phyloP scores from a whole-genome alignment of 2,329 filamentous ascomycete species.

The Alternaria metachromatica region DNA sequence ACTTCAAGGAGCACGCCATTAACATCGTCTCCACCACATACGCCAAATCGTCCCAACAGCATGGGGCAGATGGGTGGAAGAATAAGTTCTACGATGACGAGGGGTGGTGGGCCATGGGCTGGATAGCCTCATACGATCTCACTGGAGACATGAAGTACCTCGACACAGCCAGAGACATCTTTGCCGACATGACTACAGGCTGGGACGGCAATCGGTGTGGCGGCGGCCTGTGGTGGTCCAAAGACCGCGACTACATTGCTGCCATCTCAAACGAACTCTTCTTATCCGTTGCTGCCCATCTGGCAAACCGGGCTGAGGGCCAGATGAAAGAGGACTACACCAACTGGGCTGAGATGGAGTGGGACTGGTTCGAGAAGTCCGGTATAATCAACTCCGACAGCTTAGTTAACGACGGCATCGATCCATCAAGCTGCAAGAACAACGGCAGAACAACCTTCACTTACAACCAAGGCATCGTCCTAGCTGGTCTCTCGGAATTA shows the following conservation, averaged over 20 bases:
- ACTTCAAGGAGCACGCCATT: constrained; percentile 37
- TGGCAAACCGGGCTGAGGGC: constrained; percentile 58
- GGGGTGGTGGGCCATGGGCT: constrained; percentile 69
- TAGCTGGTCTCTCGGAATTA: constrained; percentile 63
- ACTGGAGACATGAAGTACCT: constrained; percentile 62
- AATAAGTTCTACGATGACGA: constrained; percentile 67
- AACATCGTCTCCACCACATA: constrained; percentile 45
- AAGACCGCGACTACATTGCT: constrained; percentile 60
- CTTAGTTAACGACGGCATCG: constrained; percentile 63
- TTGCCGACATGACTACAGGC: constrained; percentile 63
- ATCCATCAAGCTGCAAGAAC: constrained; percentile 57
- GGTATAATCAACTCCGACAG: constrained; percentile 61
- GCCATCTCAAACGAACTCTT: constrained; percentile 67
- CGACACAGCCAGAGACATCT: constrained; percentile 60
- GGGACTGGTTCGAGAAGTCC: constrained; percentile 59
- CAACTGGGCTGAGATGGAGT: constrained; percentile 58
- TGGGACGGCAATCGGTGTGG: constrained; percentile 52
- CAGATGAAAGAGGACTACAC: constrained; percentile 53
- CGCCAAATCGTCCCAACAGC: constrained; percentile 36
- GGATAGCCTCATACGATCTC: constrained; percentile 64
- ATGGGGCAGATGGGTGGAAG: constrained; percentile 49
- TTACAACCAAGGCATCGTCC: constrained; percentile 66
- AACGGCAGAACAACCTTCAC: constrained; percentile 60
- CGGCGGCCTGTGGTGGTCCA: constrained; percentile 65
- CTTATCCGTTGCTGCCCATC: constrained; percentile 59